These are phyloP conservation scores for Collybia sordida DNA, from an alignment of 768 basidiomycete species.

Conservation along the genomic window DNA sequence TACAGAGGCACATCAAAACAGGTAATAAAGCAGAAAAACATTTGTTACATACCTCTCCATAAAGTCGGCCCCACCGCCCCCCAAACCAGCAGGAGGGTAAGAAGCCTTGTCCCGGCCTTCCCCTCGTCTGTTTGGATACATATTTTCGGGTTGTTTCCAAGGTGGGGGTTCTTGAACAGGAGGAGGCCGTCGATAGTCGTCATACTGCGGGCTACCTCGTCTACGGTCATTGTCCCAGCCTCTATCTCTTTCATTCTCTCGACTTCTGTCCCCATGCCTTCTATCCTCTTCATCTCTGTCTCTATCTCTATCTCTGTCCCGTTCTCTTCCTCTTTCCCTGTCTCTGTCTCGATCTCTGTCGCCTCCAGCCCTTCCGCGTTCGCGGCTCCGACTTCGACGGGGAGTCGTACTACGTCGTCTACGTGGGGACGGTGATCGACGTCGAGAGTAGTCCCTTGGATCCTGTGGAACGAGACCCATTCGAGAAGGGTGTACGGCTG, in stretches of 20 bases:
- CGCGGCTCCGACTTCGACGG: slow-evolving; percentile 28
- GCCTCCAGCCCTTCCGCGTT: slow-evolving; percentile 24
- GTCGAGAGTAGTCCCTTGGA: slow-evolving; percentile 22
- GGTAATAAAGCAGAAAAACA: neutral
- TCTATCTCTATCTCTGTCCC: slow-evolving; percentile 22
- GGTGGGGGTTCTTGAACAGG: slow-evolving; percentile 35
- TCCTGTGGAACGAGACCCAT: slow-evolving; percentile 62
- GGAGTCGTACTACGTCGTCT: slow-evolving; percentile 31
- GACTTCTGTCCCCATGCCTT: slow-evolving; percentile 15
- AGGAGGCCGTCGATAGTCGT: slow-evolving; percentile 53
- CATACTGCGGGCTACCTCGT: slow-evolving; percentile 59
- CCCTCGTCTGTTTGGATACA: slow-evolving; percentile 46
- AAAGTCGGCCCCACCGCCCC: slow-evolving; percentile 49
- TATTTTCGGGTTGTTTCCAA: slow-evolving; percentile 51
- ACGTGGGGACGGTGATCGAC: slow-evolving; percentile 48
- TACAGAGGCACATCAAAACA: slow-evolving; percentile 4
- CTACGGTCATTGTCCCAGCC: slow-evolving; percentile 17
- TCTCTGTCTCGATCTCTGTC: slow-evolving; percentile 20
- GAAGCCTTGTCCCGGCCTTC: slow-evolving; percentile 28
- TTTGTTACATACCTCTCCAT: slow-evolving; percentile 62
- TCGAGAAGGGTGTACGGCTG: slow-evolving; percentile 73
- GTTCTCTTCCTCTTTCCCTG: slow-evolving; percentile 5
- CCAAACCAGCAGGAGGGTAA: slow-evolving; percentile 30
- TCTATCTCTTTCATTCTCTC: slow-evolving; percentile 16
- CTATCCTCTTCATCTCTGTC: slow-evolving; percentile 5